phyloP scores from a whole-genome alignment of 129 eudicot genomes.

The Mikania micrantha region DNA sequence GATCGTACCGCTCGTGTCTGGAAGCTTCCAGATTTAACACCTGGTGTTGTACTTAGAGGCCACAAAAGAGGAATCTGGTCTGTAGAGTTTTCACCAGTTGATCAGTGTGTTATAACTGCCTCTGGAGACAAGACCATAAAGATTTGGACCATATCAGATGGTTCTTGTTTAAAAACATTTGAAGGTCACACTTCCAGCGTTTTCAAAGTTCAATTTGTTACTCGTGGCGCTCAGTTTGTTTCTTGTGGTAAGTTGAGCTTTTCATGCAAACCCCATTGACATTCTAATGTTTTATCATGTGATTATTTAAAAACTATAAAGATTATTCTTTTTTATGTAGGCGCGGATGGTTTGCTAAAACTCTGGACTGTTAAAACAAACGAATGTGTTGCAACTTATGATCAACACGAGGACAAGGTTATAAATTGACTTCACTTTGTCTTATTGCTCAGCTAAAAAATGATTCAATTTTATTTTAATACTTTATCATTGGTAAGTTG shows the following conservation, averaged over 20 bases:
- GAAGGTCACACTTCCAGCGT: constrained; percentile 98
- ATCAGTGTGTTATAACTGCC: constrained; percentile 86
- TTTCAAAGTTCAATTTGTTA: constrained; percentile 65
- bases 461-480: neutral
- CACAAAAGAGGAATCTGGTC: constrained; percentile 98
- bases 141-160: constrained; percentile 90
- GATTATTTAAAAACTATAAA: neutral
- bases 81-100: constrained; percentile 95
- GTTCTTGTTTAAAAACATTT: constrained; percentile 84
- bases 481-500: neutral
- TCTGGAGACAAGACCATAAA: constrained; percentile 91
- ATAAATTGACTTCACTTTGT: neutral
- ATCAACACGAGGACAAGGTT: constrained; percentile 91
- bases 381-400: constrained; percentile 90
- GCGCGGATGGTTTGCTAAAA: constrained; percentile 92
- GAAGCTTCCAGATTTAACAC: constrained; percentile 82
- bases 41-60: constrained; percentile 60
- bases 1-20: constrained; percentile 88
- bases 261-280: neutral
- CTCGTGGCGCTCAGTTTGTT: constrained; percentile 88
- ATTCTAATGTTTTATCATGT: neutral
- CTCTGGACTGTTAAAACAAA: constrained; percentile 78
- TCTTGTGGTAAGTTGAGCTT: constrained; percentile 56
- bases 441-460: neutral
- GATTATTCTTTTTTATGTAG: constrained; percentile 27